Base-by-base conservation (phyloP, 2,329 filamentous ascomycete genomes). In the Calycina herbarum region DNA sequence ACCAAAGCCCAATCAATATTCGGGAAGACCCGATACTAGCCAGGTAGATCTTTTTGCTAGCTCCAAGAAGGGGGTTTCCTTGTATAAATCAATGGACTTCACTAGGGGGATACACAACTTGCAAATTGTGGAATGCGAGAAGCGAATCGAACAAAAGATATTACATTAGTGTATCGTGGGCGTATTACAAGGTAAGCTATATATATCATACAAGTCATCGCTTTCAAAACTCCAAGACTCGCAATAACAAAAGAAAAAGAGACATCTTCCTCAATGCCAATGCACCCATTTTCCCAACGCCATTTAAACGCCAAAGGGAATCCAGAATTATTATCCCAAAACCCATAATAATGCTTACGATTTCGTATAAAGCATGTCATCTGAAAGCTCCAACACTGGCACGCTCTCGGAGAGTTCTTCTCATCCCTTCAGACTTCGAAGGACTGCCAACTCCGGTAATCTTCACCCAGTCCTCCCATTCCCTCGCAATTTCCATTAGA, bases 401-500 rank as follows among this genome's bases (percentile, higher is more conserved):
- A 24, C 74, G 70, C 63, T 76, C 75, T 40, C 71, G 71, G 61
- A 76, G 62, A 5, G 67, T 67, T 62, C 72, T 69, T 58, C 69
- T 69, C 31, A 67, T 66, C 13, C 59, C 66, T 17, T 79, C 76
- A 31, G 51, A 64, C 60, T 70, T 73, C 17, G 64, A 64, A 40
- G 67, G 60, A 31, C 54, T 66, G 27, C 62, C 64, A 17, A 74
- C 70, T 5, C 81, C 84, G 2, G 86, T 88, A 0, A 85, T 84
- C 57, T 86, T 85, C 74, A 86, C 88, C 91, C 91, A 94, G 73
- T 94, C 92, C 70, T 94, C 91, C 94, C 94, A 98, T 77, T 98
- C 95, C 71, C 89, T 89, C 62, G 92, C 91, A 74, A 99, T 96
- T 79, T 99, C 95, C 78, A 93, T 94, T 42, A 99, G 81, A n/a